These are phyloP conservation scores for Mortierella antarctica DNA, from an alignment of 192 early-diverging fungal genomes.

Conservation along the genomic window DNA sequence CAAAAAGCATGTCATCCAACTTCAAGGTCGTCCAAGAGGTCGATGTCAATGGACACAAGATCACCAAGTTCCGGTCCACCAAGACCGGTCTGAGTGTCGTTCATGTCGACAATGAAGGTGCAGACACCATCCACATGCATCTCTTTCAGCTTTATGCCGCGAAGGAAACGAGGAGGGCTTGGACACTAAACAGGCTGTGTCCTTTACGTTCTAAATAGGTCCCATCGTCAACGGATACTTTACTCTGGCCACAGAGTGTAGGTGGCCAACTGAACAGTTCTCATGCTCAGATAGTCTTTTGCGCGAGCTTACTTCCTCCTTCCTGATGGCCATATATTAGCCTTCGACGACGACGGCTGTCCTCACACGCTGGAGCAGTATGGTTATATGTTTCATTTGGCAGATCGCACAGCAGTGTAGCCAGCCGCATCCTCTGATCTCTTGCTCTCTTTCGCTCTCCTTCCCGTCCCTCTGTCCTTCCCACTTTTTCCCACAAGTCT, in stretches of 20 bases:
- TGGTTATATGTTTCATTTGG: slow-evolving; percentile 1
- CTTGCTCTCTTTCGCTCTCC: slow-evolving; percentile 7
- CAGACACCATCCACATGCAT: not conserved
- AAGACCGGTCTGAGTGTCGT: slow-evolving; percentile 66
- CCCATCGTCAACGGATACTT: slow-evolving; percentile 70
- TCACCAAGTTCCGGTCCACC: slow-evolving; percentile 61
- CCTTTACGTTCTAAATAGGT: slow-evolving; percentile 35
- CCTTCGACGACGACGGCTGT: slow-evolving; percentile 68
- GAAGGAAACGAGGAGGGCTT: no score
- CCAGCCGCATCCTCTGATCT: not conserved
- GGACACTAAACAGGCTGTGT: no score
- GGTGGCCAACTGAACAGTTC: not conserved
- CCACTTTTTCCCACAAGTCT: slow-evolving; percentile 50
- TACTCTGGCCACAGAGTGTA: slow-evolving; percentile 68
- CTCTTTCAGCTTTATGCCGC: no score
- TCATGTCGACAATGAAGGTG: slow-evolving; percentile 65
- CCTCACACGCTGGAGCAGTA: slow-evolving; percentile 73
- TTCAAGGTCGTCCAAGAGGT: slow-evolving; percentile 59
- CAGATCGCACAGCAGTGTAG: not conserved
- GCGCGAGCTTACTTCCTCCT: not conserved
- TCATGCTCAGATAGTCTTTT: no score
- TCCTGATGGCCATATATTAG: slow-evolving; percentile 30
- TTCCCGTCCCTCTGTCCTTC: not conserved
- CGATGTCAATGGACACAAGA: slow-evolving; percentile 57
- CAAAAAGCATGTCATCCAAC: slow-evolving; percentile 40